phyloP scores from a whole-genome alignment of 2,329 filamentous ascomycete genomes.

The Nigrospora sphaerica region DNA sequence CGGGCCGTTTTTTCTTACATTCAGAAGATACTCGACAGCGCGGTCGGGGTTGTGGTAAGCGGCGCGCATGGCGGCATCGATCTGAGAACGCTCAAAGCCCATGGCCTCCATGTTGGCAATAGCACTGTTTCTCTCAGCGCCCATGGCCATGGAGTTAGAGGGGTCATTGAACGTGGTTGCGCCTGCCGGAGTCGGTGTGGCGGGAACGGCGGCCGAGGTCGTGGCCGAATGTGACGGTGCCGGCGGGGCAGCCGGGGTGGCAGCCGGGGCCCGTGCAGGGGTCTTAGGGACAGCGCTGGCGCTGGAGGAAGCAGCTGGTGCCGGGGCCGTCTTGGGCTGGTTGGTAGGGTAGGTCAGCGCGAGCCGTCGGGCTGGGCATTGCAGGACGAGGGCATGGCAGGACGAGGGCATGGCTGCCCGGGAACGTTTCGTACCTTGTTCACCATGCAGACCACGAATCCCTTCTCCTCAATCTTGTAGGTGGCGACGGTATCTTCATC shows the following conservation, averaged over 20 bases:
- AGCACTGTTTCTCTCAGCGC: slow-evolving; percentile 71
- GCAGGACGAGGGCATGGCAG: no score
- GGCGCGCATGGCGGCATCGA: slow-evolving; percentile 90
- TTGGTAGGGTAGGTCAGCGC: slow-evolving; percentile 4
- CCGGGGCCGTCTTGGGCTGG: slow-evolving; percentile 64
- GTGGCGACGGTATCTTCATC: slow-evolving; percentile 95
- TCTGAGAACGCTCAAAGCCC: slow-evolving; percentile 85
- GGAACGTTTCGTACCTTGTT: slow-evolving; percentile 63
- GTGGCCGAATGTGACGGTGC: slow-evolving; percentile 41
- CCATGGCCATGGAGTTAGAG: slow-evolving; percentile 72
- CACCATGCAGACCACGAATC: slow-evolving; percentile 97
- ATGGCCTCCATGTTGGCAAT: slow-evolving; percentile 94
- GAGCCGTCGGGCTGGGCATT: no score
- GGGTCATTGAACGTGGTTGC: slow-evolving; percentile 56
- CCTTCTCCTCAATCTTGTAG: slow-evolving; percentile 99
- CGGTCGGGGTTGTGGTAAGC: slow-evolving; percentile 96
- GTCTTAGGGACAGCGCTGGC: slow-evolving; percentile 56
- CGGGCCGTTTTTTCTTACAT: slow-evolving; percentile 42
- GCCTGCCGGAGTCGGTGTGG: slow-evolving; percentile 49
- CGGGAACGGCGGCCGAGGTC: slow-evolving; percentile 37
- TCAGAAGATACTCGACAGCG: slow-evolving; percentile 92
- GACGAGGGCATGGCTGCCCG: no score
- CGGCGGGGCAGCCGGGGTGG: slow-evolving; percentile 42
- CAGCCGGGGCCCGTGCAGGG: slow-evolving; percentile 45
- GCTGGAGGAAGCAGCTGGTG: slow-evolving; percentile 48